phyloP scores from a whole-genome alignment of 805 yeast species.

The Pichia cabralensis region DNA sequence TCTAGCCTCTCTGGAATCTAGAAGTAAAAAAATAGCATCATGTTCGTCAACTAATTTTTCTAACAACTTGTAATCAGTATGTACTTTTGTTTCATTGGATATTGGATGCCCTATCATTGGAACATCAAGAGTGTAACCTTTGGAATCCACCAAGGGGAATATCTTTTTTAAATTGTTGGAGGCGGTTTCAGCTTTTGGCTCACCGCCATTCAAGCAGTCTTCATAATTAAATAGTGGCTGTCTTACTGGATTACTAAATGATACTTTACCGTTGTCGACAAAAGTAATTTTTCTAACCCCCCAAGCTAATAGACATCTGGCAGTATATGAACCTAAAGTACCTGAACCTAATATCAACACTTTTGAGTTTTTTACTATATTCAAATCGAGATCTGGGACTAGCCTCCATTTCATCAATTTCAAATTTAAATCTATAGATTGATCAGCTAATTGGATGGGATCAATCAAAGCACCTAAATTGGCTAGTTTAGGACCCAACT shows the following conservation, averaged over 20 bases:
- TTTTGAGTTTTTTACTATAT: slow-evolving; percentile 45
- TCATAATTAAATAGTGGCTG: slow-evolving; percentile 77
- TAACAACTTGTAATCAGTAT: slow-evolving; percentile 42
- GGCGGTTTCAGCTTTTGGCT: slow-evolving; percentile 68
- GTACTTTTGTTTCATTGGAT: slow-evolving; percentile 42
- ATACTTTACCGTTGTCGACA: slow-evolving; percentile 82
- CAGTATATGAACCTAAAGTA: slow-evolving; percentile 86
- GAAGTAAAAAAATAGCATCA: slow-evolving; percentile 70
- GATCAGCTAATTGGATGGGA: slow-evolving; percentile 76
- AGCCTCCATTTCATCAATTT: slow-evolving; percentile 96
- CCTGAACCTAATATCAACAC: slow-evolving; percentile 91
- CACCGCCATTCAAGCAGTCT: slow-evolving; percentile 74
- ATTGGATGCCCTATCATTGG: slow-evolving; percentile 96
- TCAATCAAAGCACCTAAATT: slow-evolving; percentile 75
- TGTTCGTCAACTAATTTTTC: slow-evolving; percentile 47
- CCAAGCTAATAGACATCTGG: slow-evolving; percentile 87
- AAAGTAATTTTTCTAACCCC: slow-evolving; percentile 80
- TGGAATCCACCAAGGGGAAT: slow-evolving; percentile 65
- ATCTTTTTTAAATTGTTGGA: slow-evolving; percentile 61
- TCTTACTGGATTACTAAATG: slow-evolving; percentile 91
- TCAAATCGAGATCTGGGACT: slow-evolving; percentile 72
- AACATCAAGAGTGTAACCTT: slow-evolving; percentile 60
- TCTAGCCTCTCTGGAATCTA: slow-evolving; percentile 93
- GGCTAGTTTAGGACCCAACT: slow-evolving; percentile 72
- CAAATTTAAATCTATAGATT: slow-evolving; percentile 84